Percentiles rank a stretch among this genome's conserved stretches.
Conservation (phyloP, 768 basidiomycete genomes). For the Agrocybe praecox region DNA sequence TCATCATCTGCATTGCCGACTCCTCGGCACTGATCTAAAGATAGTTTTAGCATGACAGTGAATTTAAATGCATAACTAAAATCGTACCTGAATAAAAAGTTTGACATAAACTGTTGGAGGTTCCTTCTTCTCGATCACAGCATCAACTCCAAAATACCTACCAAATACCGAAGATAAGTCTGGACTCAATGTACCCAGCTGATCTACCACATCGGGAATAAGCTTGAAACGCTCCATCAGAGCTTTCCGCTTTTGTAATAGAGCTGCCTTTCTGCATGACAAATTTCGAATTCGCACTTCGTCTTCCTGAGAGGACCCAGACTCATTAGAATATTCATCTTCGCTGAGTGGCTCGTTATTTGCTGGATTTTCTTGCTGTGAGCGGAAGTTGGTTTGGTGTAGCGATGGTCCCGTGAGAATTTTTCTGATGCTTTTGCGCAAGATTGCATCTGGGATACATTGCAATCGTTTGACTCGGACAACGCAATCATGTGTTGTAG, state of each 20-base stretch:
- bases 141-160: too few relatives aligned
- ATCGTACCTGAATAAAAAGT: too few relatives aligned
- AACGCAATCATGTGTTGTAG: not conserved
- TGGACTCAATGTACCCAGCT: too few relatives aligned
- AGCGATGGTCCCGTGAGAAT: too few relatives aligned
- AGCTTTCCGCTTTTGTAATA: not conserved
- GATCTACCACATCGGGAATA: too few relatives aligned
- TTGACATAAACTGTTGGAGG: too few relatives aligned
- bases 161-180: too few relatives aligned
- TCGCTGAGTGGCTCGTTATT: not conserved
- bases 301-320: not conserved
- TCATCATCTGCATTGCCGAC: conserved; percentile 5
- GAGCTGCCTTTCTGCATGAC: not conserved
- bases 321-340: not conserved
- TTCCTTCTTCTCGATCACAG: too few relatives aligned
- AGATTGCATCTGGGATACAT: not conserved
- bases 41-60: not conserved
- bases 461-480: not conserved
- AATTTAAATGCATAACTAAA: not conserved
- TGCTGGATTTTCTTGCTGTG: not conserved
- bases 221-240: too few relatives aligned
- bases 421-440: too few relatives aligned
- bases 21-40: conserved; percentile 9
- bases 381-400: too few relatives aligned
- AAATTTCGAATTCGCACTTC: not conserved